These are phyloP conservation scores for Teratosphaeria nubilosa DNA, from an alignment of 2,329 filamentous ascomycete species.

Conservation along the genomic window DNA sequence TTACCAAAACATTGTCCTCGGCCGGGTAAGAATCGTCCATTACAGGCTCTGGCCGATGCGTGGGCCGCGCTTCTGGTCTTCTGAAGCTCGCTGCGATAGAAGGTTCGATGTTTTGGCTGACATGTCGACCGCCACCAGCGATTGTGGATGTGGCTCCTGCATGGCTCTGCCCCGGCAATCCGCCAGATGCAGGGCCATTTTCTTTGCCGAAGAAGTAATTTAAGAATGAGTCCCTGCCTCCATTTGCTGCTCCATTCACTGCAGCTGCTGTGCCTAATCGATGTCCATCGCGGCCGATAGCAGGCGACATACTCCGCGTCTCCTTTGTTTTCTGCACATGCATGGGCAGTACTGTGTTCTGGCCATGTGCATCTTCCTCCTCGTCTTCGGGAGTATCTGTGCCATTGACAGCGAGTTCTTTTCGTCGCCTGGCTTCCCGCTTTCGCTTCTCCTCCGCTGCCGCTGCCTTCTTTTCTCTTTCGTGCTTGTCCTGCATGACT, in stretches of 20 bases:
- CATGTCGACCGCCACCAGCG: conserved; percentile 49
- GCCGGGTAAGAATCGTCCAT: neutral
- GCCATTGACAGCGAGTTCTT: conserved; percentile 68
- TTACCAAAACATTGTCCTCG: conserved; percentile 1
- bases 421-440: conserved; percentile 70
- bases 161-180: conserved; percentile 24
- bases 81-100: conserved; percentile 77
- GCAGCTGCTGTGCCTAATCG: conserved; percentile 22
- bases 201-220: conserved; percentile 99
- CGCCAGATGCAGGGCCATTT: conserved; percentile 41
- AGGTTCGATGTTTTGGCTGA: conserved; percentile 68
- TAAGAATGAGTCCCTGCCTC: conserved; percentile 73
- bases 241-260: conserved; percentile 36
- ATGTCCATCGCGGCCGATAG: conserved; percentile 46
- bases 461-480: conserved; percentile 73
- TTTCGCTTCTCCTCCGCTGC: conserved; percentile 78
- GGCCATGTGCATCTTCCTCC: conserved; percentile 39
- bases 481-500: conserved; percentile 88
- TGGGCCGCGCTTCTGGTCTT: conserved; percentile 44
- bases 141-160: conserved; percentile 28
- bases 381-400: conserved; percentile 55
- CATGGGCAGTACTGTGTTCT: conserved; percentile 45
- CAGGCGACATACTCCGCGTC: conserved; percentile 72
- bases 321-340: conserved; percentile 37
- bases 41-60: neutral